phyloP scores from a whole-genome alignment of 1,139 yeast genomes.

The Debaryomycetaceae sp. region DNA sequence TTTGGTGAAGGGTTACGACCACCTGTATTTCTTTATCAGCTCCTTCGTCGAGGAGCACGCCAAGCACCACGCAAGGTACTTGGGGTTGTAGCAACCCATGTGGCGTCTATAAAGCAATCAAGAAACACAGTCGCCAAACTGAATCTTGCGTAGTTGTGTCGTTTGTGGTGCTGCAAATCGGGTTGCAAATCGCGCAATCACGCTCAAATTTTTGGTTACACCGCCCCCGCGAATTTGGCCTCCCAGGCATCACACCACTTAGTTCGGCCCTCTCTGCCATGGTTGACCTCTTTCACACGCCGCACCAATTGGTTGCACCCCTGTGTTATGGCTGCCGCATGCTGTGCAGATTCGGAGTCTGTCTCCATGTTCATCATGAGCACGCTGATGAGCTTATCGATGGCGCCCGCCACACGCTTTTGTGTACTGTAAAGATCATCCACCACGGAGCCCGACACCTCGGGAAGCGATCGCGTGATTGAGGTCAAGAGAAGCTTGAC shows the following conservation, averaged over 20 bases:
- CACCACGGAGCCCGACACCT: slow-evolving; percentile 26
- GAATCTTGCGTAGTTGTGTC: background rate
- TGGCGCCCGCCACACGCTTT: slow-evolving; percentile 25
- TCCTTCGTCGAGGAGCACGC: slow-evolving; percentile 83
- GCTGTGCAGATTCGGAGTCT: slow-evolving; percentile 24
- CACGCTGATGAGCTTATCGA: slow-evolving; percentile 46
- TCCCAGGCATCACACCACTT: slow-evolving; percentile 54
- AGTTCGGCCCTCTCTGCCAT: slow-evolving; percentile 34
- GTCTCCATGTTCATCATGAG: slow-evolving; percentile 42
- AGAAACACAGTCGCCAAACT: slow-evolving; percentile 1
- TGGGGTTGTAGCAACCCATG: slow-evolving; percentile 40
- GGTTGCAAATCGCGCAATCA: no score
- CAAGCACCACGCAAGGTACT: slow-evolving; percentile 75
- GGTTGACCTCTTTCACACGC: slow-evolving; percentile 35
- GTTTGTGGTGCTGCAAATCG: no score
- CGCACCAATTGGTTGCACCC: slow-evolving; percentile 28
- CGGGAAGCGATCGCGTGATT: slow-evolving; percentile 51
- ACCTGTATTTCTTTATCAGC: slow-evolving; percentile 81
- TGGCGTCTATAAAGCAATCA: background rate
- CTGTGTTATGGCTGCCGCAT: slow-evolving; percentile 22
- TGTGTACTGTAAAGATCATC: slow-evolving; percentile 34
- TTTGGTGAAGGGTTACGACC: slow-evolving; percentile 83
- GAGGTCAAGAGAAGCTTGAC: slow-evolving; percentile 53
- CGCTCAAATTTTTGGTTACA: background rate
- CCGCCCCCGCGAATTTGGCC: slow-evolving; percentile 28